A percentile compares a stretch with the other conserved stretches of the same genome.
These are phyloP conservation scores for Starmerella tilneyi DNA, from an alignment of 805 yeast species.

Conservation along the genomic window DNA sequence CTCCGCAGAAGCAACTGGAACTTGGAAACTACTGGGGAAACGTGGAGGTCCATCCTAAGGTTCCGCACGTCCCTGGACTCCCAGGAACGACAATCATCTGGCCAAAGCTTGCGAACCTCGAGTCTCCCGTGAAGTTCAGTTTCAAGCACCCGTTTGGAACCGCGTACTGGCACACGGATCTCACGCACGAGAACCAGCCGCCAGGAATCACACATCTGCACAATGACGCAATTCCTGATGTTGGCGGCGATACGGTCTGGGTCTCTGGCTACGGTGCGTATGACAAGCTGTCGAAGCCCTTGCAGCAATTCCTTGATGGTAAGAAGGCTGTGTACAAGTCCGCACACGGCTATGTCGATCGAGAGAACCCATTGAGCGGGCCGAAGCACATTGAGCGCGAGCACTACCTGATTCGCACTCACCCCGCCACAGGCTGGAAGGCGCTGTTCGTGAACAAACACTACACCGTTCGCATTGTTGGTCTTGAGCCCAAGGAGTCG, in stretches of 20 bases:
- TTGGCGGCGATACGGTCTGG: slow-evolving; percentile 48
- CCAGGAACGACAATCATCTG: slow-evolving; percentile 35
- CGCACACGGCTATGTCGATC: slow-evolving; percentile 36
- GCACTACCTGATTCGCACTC: slow-evolving; percentile 52
- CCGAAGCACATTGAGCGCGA: slow-evolving; percentile 37
- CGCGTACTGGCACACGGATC: slow-evolving; percentile 58
- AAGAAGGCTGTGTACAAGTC: slow-evolving; percentile 50
- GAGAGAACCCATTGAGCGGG: slow-evolving; percentile 27
- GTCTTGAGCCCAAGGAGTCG: slow-evolving; percentile 63
- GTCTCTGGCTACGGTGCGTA: slow-evolving; percentile 46
- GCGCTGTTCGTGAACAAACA: slow-evolving; percentile 45
- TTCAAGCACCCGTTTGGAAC: slow-evolving; percentile 27
- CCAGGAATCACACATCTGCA: slow-evolving; percentile 63
- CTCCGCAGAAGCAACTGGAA: slow-evolving; percentile 36
- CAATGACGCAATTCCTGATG: slow-evolving; percentile 48
- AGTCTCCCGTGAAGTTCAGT: slow-evolving; percentile 32
- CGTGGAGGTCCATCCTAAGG: slow-evolving; percentile 35
- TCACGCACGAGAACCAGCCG: slow-evolving; percentile 63
- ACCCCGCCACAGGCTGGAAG: slow-evolving; percentile 57
- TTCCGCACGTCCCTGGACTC: slow-evolving; percentile 31
- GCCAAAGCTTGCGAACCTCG: slow-evolving; percentile 40
- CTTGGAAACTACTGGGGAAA: slow-evolving; percentile 41
- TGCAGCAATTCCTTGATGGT: slow-evolving; percentile 40
- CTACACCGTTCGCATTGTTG: slow-evolving; percentile 57
- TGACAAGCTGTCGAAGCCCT: slow-evolving; percentile 41